Evolutionary conservation across 169 alveolate genomes (phyloP).

Genomic region (Cryptosporidium baileyi): DNA sequence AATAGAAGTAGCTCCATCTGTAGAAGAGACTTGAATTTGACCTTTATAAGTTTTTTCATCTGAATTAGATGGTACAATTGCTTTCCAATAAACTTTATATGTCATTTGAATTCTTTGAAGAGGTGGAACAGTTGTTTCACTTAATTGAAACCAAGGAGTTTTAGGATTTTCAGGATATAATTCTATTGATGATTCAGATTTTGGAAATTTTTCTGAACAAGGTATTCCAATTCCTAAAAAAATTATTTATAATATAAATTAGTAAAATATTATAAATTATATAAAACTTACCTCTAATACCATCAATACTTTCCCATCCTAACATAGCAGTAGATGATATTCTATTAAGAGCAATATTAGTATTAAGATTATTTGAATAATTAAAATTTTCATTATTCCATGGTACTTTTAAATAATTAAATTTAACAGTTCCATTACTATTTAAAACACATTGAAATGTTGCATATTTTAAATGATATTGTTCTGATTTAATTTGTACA

Average conservation of each 20-base stretch:
- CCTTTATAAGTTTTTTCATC: constrained; percentile 29
- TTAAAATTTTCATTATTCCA: constrained; percentile 22
- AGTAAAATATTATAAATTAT: background rate
- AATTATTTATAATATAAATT: background rate
- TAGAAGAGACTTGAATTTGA: constrained; percentile 25
- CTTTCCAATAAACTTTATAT: constrained; percentile 48
- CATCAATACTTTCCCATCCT: constrained; percentile 69
- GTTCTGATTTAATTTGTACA: constrained; percentile 32
- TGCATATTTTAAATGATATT: constrained; percentile 7
- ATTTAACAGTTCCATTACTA: constrained; percentile 36
- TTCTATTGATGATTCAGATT: constrained; percentile 33
- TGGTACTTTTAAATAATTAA: constrained; percentile 43
- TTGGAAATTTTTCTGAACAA: constrained; percentile 36
- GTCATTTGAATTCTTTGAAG: constrained; percentile 43
- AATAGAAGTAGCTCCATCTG: constrained; percentile 58
- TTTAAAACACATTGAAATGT: constrained; percentile 50
- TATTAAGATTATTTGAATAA: background rate
- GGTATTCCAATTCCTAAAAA: constrained; percentile 67
- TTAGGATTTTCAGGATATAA: constrained; percentile 48
- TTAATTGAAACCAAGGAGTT: constrained; percentile 59
- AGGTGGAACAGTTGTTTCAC: constrained; percentile 46
- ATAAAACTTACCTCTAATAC: constrained; percentile 53
- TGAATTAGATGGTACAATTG: background rate
- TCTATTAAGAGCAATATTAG: background rate
- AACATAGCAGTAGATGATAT: constrained; percentile 33